A percentile compares a stretch with the other conserved stretches of the same genome.
phyloP scores from a whole-genome alignment of 2,329 filamentous ascomycete genomes.

The Arthrobotrys musiformis region DNA sequence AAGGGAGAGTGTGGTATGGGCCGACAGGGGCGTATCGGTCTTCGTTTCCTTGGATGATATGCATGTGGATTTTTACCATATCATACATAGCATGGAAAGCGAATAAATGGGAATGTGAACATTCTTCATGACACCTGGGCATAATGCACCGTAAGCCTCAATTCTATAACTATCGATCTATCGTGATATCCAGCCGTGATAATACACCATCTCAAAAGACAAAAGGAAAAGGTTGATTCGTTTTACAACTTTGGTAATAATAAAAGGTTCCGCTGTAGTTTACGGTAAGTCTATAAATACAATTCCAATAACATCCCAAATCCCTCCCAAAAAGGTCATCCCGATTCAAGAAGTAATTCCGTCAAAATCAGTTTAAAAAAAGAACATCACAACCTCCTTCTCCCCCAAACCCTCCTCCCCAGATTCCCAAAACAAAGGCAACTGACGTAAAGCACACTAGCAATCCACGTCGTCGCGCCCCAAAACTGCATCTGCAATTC shows the following conservation, averaged over 20 bases:
- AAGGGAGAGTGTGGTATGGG: not conserved
- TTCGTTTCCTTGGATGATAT: not conserved
- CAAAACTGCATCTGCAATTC: slow-evolving; percentile 73
- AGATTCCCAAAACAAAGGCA: slow-evolving; percentile 97
- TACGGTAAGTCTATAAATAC: slow-evolving; percentile 1
- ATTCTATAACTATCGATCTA: too few species aligned
- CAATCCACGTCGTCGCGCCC: slow-evolving; percentile 84
- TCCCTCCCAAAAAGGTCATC: not conserved
- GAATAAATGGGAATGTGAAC: too few species aligned
- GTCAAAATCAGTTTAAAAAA: too few species aligned
- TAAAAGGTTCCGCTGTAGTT: not conserved
- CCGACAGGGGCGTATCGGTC: not conserved
- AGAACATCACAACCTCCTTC: not conserved
- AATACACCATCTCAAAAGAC: too few species aligned
- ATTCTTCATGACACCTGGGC: too few species aligned
- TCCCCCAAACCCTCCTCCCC: slow-evolving; percentile 73
- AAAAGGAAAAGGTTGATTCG: not conserved
- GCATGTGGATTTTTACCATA: not conserved
- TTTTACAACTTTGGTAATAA: not conserved
- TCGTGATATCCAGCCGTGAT: too few species aligned
- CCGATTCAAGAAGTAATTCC: too few species aligned
- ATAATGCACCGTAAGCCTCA: too few species aligned
- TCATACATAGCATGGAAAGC: too few species aligned
- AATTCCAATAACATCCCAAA: not conserved
- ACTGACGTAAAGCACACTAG: slow-evolving; percentile 93